Evolutionary conservation across 2,329 filamentous ascomycete genomes (phyloP).

Genomic region (Teratosphaeria nubilosa): DNA sequence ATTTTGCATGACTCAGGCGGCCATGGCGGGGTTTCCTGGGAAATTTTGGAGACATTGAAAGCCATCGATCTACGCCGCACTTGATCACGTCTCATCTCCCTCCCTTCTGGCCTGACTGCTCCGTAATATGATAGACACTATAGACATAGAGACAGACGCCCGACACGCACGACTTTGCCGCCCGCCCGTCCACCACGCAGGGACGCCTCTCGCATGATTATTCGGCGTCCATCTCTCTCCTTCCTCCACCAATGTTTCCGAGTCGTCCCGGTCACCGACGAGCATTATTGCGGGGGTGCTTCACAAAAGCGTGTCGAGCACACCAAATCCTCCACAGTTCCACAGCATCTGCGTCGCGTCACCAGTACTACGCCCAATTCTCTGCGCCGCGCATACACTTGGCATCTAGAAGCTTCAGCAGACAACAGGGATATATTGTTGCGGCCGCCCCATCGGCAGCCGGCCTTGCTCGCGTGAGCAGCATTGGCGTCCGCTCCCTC

Average conservation of each 20-base stretch:
- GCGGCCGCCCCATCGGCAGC: not conserved
- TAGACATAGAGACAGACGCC: not conserved
- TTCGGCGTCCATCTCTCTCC: not conserved
- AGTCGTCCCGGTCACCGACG: not conserved
- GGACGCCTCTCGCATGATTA: not conserved
- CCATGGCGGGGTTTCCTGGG: not conserved
- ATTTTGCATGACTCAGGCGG: not conserved
- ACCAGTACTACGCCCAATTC: not conserved
- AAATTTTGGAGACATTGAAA: not conserved
- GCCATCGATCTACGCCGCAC: no score
- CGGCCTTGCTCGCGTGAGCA: not conserved
- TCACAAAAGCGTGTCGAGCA: not conserved
- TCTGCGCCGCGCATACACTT: not conserved
- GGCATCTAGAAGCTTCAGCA: not conserved
- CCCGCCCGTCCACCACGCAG: not conserved
- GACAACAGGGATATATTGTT: not conserved
- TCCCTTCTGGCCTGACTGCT: not conserved
- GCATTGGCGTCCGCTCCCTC: slow-evolving; percentile 26
- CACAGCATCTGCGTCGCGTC: not conserved
- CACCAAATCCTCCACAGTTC: not conserved
- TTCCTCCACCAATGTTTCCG: not conserved
- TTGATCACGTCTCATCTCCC: not conserved
- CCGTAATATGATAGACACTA: not conserved
- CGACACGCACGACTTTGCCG: not conserved
- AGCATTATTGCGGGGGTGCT: not conserved